phyloP scores from a whole-genome alignment of 176 grass and related monocot genomes.

The Oryza australiensis region DNA sequence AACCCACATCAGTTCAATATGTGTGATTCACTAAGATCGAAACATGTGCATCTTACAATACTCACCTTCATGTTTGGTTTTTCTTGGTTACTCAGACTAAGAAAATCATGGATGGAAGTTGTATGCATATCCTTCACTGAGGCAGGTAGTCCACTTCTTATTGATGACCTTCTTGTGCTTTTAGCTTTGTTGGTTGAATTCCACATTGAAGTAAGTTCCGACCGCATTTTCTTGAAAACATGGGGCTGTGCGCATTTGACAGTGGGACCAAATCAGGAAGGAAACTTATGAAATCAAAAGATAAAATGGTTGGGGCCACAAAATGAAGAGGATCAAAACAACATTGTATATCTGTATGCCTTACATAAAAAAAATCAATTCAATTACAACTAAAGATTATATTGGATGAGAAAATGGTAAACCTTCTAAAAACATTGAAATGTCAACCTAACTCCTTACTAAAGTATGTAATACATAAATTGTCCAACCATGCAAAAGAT shows the following conservation, averaged over 20 bases:
- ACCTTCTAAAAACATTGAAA: background rate
- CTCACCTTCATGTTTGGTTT: constrained; percentile 68
- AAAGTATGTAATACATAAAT: constrained; percentile 13
- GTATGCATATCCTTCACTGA: constrained; percentile 44
- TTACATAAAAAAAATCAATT: background rate
- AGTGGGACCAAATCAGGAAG: constrained; percentile 23
- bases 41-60: constrained; percentile 34
- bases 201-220: constrained; percentile 96
- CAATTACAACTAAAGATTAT: constrained; percentile 4
- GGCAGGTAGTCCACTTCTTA: constrained; percentile 56
- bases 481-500: background rate
- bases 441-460: background rate
- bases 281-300: background rate
- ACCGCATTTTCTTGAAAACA: constrained; percentile 70
- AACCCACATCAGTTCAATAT: constrained; percentile 23
- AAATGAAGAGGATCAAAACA: constrained; percentile 16
- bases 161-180: constrained; percentile 70
- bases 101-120: constrained; percentile 50
- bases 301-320: constrained; percentile 7
- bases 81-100: constrained; percentile 53
- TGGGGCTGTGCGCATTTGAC: constrained; percentile 60
- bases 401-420: background rate
- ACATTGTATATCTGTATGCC: constrained; percentile 5
- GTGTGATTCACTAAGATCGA: background rate
- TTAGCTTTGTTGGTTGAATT: constrained; percentile 61